Evolutionary conservation across 345 rosid species (phyloP), one percentile per base, ranked within the genome.

Genomic region (Populus tremula): DNA sequence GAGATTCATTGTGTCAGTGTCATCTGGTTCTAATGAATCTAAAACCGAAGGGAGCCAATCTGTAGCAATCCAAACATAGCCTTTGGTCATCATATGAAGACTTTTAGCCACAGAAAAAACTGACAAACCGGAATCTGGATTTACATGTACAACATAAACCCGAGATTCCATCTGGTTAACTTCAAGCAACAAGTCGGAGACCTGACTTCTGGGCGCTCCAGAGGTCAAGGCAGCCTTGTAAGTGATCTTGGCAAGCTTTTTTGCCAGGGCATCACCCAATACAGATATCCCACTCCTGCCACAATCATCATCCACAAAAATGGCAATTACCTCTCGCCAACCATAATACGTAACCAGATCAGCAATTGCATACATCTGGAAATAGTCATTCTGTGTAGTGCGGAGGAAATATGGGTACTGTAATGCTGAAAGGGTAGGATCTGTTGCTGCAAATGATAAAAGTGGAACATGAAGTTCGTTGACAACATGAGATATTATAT

Each of bases 61-160:
- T 23, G 98, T 92, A 45, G 99, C 86, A 67, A 95, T 93, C 99
- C 99, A 95, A 69, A 95, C 99, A 84, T 93, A 93, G 69, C 94
- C 91, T 53, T 71, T 63, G 71, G 45, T 75, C 88, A 82, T 90
- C 99, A 95, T 95, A 18, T 89, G 88, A 73, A 91, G 91, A 73
- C 80, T 79, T 72, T 88, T 90, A 63, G 99, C 99, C 5, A 75
- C 84, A 27, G 92, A 82, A 82, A 93, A 95, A 45, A 95, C 59
- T 45, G 78, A 70, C 74, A 93, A 79, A 74, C 99, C 99, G 0
- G 97, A 81, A 82, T 93, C 99, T 49, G 98, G 97, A 85, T 90
- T 92, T 62, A 87, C 96, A 73, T 95, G 99, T 18, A 93, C 94
- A 49, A 93, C 92, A 85, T 88, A 95, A 76, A 95, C 91, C 70